Evolutionary conservation across 768 basidiomycete species (phyloP).

Genomic region (Podaxis carcinomalis): DNA sequence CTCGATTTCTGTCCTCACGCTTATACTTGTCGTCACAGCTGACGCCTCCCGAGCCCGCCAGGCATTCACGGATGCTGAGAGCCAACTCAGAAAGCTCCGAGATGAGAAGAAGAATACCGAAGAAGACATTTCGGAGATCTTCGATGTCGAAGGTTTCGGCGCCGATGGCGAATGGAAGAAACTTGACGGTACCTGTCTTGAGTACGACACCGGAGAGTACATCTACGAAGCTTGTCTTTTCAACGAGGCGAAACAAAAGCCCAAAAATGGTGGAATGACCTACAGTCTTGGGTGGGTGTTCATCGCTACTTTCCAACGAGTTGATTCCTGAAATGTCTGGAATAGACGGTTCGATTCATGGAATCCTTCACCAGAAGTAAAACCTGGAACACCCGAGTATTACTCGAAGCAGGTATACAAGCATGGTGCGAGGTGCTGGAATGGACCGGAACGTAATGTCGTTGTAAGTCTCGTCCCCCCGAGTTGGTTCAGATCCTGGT

Average conservation of each 20-base stretch:
- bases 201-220: conserved; percentile 90
- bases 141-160: conserved; percentile 64
- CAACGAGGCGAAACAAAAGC: conserved; percentile 82
- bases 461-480: conserved; percentile 41
- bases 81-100: conserved; percentile 45
- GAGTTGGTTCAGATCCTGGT: conserved; percentile 4
- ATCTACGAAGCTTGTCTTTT: conserved; percentile 95
- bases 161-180: conserved; percentile 94
- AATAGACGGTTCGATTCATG: conserved; percentile 73
- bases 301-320: neutral
- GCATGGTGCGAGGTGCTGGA: conserved; percentile 90
- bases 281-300: conserved; percentile 80
- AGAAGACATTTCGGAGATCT: conserved; percentile 62
- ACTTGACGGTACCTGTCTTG: conserved; percentile 76
- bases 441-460: conserved; percentile 87
- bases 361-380: conserved; percentile 58
- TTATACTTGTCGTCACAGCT: conserved; percentile 17
- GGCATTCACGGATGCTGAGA: conserved; percentile 60
- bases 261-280: conserved; percentile 69
- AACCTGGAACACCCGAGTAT: conserved; percentile 63
- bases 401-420: conserved; percentile 83
- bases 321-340: neutral
- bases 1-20: neutral
- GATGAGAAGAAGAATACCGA: conserved; percentile 51
- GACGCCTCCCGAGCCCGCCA: conserved; percentile 63